Base-by-base conservation (phyloP, 139 green algal species). In the Chlorella sp. region DNA sequence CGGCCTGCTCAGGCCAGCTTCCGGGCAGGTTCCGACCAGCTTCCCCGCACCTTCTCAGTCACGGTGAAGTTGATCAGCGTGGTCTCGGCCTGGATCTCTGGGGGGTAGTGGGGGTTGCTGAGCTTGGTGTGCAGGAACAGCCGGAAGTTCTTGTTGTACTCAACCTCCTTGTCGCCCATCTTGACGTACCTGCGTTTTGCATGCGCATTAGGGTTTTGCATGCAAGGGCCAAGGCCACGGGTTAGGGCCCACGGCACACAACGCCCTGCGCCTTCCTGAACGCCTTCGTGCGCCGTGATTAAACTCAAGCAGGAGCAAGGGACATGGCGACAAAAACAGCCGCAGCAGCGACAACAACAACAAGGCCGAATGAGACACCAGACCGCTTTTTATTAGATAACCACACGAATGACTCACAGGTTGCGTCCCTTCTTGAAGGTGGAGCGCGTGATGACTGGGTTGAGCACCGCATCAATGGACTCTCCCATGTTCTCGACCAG, bases 81-180 rank as follows among this genome's bases (percentile, higher is more conserved):
- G 26, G 88, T 93, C 85, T 94, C 89, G 20, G 91, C 89, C 74
- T 96, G 91, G 71, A 96, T 89, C 80, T 96, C 91, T 14, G 91
- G 91, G 0, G 88, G 88, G 80, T 92, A 94, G 82, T 96, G 89
- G 17, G 91, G 91, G 83, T 94, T 96, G 79, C 83, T 90, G 24
- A 96, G 88, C 89, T 96, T 96, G 76, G 91, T 96, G 87, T 96
- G 91, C 77, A 96, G 74, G 79, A 91, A 91, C 26, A 96, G 82
- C 59, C 73, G 76, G 89, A 96, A 96, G 82, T 91, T 91, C 67
- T 87, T 89, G 86, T 93, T 90, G 86, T 93, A 93, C 80, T 96
- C 91, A 17, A 93, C 86, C 63, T 69, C 63, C 63, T 69, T 72
- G 67, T 72, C 67, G 20, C 67, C 67, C 67, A 72, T 33, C 67